Base-by-base conservation (phyloP, 2,329 filamentous ascomycete genomes). In the Akanthomyces lecanii region DNA sequence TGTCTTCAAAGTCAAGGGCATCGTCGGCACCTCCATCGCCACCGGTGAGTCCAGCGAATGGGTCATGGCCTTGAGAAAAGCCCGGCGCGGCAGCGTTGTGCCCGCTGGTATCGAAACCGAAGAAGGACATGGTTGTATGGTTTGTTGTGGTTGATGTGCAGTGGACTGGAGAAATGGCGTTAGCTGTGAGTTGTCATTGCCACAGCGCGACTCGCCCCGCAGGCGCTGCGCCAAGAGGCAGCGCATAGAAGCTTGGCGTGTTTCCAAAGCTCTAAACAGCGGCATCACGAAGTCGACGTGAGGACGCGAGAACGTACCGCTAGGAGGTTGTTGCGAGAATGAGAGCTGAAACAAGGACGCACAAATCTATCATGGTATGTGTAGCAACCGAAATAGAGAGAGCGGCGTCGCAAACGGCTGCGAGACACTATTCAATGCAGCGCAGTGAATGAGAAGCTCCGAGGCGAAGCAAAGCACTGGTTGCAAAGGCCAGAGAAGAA, bases 1-100 rank as follows among this genome's bases (percentile, higher is more conserved):
- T 98, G 73, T 99, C 92, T 70, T 99, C 95, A 69, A 98, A 99
- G 70, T 98, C 90, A 70, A 82, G 73, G 28, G 78, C 80, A 65
- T 83, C 85, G 68, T 81, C 81, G 58, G 77, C 76, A 64, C 83
- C 82, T 1, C 21, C 36, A 33, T 62, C 28, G 57, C 81, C 83
- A 69, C 82, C 82, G 64, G 90, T 88, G 63, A 97, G 85, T 64
- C 90, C 88, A 67, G 91, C 92, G 76, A 98, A 98, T 45, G 94
- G 92, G 76, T 99, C 92, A 69, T 90, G 84, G 65, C 83, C 76
- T 74, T 92, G 89, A 70, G 92, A 88, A 78, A 98, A 98, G 72
- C 92, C 92, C 60, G 89, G 86, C 44, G 88, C 89, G 61, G 83
- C 81, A 69, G 81, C 78, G 69, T 90, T 86, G 73, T 92, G 89